Conservation (phyloP, 2,329 filamentous ascomycete species). For the Davidsoniella australis region DNA sequence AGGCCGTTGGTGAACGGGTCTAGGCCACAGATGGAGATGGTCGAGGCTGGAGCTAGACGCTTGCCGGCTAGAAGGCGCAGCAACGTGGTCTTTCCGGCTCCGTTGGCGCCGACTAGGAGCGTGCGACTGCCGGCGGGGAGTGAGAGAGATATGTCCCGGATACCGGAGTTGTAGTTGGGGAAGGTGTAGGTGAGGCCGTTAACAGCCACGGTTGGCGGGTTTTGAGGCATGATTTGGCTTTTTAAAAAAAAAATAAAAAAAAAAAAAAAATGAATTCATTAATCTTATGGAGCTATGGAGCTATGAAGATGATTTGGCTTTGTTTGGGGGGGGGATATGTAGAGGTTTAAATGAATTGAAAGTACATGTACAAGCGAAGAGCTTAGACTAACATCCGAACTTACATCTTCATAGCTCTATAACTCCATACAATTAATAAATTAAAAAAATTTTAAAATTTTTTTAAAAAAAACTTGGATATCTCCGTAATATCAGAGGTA, state of each 20-base stretch:
- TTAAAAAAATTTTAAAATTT: no score
- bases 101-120: constrained; percentile 87
- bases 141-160: constrained; percentile 54
- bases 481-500: not conserved
- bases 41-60: constrained; percentile 63
- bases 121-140: constrained; percentile 75
- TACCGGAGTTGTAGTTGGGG: constrained; percentile 65
- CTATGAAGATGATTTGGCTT: constrained; percentile 18
- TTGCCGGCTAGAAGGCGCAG: constrained; percentile 89
- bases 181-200: constrained; percentile 74
- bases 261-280: no score
- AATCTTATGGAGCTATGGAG: no score
- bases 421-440: no score
- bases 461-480: no score
- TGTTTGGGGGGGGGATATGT: no score
- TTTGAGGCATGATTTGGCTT: constrained; percentile 17
- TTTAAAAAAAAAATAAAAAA: no score
- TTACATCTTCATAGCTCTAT: no score
- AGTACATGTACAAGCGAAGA: not conserved
- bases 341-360: not conserved
- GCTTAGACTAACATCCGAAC: not conserved
- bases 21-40: constrained; percentile 61
- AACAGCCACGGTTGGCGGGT: constrained; percentile 50
- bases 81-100: constrained; percentile 91
- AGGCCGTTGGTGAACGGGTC: constrained; percentile 85